Conservation (phyloP, 225 moss, liverwort and hornwort genomes). For the Pseudoscleropodium purum region DNA sequence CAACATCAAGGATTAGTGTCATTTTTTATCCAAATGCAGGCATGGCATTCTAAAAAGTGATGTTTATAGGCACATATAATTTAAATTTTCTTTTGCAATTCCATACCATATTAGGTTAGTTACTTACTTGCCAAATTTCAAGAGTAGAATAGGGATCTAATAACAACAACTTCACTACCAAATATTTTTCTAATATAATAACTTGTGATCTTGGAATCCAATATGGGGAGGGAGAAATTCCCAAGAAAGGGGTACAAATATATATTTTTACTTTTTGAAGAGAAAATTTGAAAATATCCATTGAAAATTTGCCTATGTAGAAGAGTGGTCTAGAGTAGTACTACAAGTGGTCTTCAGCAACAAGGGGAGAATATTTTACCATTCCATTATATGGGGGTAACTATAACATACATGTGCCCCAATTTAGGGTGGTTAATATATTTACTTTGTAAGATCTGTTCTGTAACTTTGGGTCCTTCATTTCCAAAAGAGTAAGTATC, state of each 20-base stretch:
- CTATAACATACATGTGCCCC: neutral
- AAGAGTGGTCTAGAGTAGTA: neutral
- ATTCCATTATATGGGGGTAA: accelerated
- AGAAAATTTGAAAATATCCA: neutral
- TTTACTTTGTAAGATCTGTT: neutral
- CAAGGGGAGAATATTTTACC: neutral
- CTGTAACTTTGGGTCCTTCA: neutral
- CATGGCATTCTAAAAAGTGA: neutral
- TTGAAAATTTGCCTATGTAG: neutral
- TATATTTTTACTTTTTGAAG: too few species aligned
- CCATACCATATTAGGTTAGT: neutral
- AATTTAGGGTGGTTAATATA: neutral
- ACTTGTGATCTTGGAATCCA: neutral
- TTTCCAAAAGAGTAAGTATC: neutral
- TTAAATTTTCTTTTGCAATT: neutral
- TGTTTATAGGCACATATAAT: accelerated
- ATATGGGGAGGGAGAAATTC: accelerated
- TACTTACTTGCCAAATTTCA: neutral
- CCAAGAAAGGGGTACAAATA: accelerated
- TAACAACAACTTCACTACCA: neutral
- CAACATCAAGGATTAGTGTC: neutral
- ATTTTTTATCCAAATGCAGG: neutral
- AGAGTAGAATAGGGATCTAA: neutral
- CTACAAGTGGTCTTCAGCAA: accelerated
- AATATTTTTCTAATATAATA: neutral